Conservation (phyloP, 2,329 filamentous ascomycete species). For the Colletotrichum simmondsii region DNA sequence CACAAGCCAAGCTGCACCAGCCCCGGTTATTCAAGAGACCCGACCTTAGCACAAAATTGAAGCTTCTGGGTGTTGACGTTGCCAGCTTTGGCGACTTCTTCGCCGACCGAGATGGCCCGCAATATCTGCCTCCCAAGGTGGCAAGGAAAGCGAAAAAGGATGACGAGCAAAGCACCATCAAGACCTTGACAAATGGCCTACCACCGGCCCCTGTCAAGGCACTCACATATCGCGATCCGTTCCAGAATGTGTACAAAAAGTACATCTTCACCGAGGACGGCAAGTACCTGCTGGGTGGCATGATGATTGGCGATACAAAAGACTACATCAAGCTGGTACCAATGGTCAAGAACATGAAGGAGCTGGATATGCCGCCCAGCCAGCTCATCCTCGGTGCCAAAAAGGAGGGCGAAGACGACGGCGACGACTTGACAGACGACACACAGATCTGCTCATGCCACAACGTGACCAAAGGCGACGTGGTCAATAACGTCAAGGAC, state of each 20-base stretch:
- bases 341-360: slow-evolving; percentile 86
- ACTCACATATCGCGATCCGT: slow-evolving; percentile 89
- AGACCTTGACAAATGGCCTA: slow-evolving; percentile 64
- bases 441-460: slow-evolving; percentile 94
- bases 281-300: slow-evolving; percentile 91
- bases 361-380: slow-evolving; percentile 79
- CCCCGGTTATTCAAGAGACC: slow-evolving; percentile 80
- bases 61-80: slow-evolving; percentile 89
- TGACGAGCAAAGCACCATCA: slow-evolving; percentile 47
- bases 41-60: slow-evolving; percentile 91
- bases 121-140: slow-evolving; percentile 73
- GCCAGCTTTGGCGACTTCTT: slow-evolving; percentile 96
- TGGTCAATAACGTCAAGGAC: slow-evolving; percentile 77
- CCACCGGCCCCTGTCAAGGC: slow-evolving; percentile 77
- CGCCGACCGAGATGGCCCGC: slow-evolving; percentile 85
- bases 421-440: slow-evolving; percentile 83
- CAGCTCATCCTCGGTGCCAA: slow-evolving; percentile 85
- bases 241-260: slow-evolving; percentile 91
- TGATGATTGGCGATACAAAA: slow-evolving; percentile 95
- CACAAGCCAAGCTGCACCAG: slow-evolving; percentile 79
- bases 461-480: slow-evolving; percentile 88
- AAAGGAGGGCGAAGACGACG: slow-evolving; percentile 78
- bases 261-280: slow-evolving; percentile 91
- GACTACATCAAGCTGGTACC: slow-evolving; percentile 92
- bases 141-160: slow-evolving; percentile 53